These are phyloP conservation scores for Scenedesmus sp. DNA, from an alignment of 163 green algal species.

Conservation along the genomic window DNA sequence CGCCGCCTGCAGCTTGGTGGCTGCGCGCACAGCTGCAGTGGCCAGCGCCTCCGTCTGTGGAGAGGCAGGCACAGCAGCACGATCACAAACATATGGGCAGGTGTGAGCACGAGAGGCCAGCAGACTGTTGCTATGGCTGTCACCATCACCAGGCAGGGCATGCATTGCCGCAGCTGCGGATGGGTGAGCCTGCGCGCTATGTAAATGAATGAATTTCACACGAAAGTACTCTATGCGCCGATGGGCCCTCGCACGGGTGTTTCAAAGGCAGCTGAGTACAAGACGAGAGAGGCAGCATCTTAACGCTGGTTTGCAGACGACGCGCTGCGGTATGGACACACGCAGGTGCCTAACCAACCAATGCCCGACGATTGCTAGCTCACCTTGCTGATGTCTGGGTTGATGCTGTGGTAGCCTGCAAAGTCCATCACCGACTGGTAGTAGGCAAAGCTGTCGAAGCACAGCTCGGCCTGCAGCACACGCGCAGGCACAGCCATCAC, in stretches of 20 bases:
- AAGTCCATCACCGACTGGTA: slow-evolving; percentile 56
- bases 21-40: slow-evolving; percentile 85
- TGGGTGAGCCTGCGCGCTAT: no score
- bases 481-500: slow-evolving; percentile 47
- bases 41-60: slow-evolving; percentile 80
- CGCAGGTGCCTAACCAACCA: not conserved
- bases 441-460: slow-evolving; percentile 59
- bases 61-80: not conserved
- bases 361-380: not conserved
- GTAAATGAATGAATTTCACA: no score
- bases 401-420: slow-evolving; percentile 54
- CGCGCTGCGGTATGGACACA: not conserved
- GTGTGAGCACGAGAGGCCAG: not conserved
- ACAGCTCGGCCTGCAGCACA: slow-evolving; percentile 64
- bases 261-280: no score
- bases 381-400: slow-evolving; percentile 58
- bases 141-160: no score
- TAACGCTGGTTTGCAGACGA: no score
- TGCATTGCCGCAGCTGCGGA: no score
- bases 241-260: no score
- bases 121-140: no score
- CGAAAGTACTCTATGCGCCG: no score
- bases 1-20: slow-evolving; percentile 84
- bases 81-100: not conserved
- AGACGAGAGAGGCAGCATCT: no score